Base-by-base conservation (phyloP, 2,329 filamentous ascomycete species). In the Venturiaceae sp. region DNA sequence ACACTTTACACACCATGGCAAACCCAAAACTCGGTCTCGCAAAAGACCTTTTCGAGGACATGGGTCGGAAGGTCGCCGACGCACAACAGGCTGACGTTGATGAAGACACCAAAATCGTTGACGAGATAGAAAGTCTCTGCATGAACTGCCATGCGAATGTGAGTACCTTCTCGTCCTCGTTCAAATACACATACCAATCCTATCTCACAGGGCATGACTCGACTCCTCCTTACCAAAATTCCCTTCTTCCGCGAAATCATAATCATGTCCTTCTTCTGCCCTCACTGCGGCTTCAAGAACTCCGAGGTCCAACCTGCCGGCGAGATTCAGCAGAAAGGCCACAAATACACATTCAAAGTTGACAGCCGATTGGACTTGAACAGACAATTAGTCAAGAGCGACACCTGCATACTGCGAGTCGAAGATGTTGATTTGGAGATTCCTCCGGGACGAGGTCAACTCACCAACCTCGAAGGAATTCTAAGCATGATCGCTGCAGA, bases 181-280 rank as follows among this genome's bases (percentile, higher is more conserved):
- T 28, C 26, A 16, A 50, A 26, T 7, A 32, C 14, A 16, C 30
- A 13, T 50, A 32, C 30, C 23, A 33, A 37, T 32, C 36, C 46
- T 56, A 36, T 21, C 2, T 1, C 14, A 5, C 61, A 95, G 88
- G 94, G 94, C 66, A 83, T 78, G 1, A 99, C 94, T 14, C 83
- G 87, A 60, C 82, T 99, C 23, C 84, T 99, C 46, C 84, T 99
- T 58, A 95, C 95, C 16, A 84, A 85, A 63, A 96, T 99, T 58
- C 94, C 94, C 16, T 97, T 90, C 80, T 99, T 99, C 79, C 90
- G 91, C 76, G 92, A 99, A 73, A 86, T 99, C 63, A 90, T 99
- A 67, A 83, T 99, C 72, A 96, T 96, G 86, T 97, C 92, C 62
- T 99, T 99, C 74, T 83, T 83, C 64, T 99, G 94, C 78, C 85